Evolutionary conservation across 371 early-diverging fungal species (phyloP).

Genomic region (Haplosporangium sp.): DNA sequence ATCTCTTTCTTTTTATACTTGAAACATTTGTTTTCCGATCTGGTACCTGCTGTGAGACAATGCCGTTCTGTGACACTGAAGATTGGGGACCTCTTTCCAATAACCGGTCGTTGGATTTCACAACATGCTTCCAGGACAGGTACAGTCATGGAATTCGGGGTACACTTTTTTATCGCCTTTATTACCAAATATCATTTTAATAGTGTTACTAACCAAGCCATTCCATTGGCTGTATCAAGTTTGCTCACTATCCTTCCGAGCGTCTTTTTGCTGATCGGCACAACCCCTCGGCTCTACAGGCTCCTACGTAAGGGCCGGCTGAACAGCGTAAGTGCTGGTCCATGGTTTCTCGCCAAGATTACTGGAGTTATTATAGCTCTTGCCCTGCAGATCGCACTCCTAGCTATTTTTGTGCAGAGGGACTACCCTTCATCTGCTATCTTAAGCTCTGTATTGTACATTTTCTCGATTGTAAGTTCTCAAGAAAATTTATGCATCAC

Average conservation of each 20-base stretch:
- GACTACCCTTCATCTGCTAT: constrained; percentile 11
- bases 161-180: neutral
- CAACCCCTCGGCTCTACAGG: constrained; percentile 13
- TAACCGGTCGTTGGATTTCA: constrained; percentile 12
- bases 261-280: constrained; percentile 9
- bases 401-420: constrained; percentile 5
- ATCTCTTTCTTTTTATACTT: too few relatives aligned
- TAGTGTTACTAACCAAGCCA: neutral
- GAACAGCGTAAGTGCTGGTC: constrained; percentile 3
- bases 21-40: too few relatives aligned
- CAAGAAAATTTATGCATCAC: neutral
- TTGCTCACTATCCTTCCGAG: constrained; percentile 19
- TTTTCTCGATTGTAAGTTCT: constrained; percentile 14
- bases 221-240: neutral
- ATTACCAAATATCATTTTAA: neutral
- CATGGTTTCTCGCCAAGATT: constrained; percentile 11
- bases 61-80: constrained; percentile 25
- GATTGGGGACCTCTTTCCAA: constrained; percentile 14
- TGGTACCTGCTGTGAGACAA: neutral
- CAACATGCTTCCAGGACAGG: constrained; percentile 59
- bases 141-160: constrained; percentile 20
- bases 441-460: constrained; percentile 23
- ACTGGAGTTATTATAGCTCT: constrained; percentile 3
- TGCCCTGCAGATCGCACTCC: constrained; percentile 17
- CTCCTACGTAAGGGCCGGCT: constrained; percentile 20